These are phyloP conservation scores for Angomonas ambiguus DNA, from an alignment of 208 protist genomes.

Conservation along the genomic window DNA sequence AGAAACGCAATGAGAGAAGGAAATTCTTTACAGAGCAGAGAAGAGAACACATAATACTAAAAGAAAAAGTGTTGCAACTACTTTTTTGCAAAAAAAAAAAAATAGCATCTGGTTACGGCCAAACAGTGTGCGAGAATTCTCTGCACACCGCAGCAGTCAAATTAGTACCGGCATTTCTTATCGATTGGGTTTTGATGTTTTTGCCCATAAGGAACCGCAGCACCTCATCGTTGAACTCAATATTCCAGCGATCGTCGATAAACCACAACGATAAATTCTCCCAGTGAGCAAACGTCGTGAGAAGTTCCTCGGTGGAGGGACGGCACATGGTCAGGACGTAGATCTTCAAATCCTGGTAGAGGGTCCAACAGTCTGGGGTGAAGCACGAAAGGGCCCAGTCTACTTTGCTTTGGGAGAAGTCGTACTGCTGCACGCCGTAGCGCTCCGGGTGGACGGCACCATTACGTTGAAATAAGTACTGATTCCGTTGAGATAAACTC, in stretches of 20 bases:
- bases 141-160: neutral
- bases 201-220: slow-evolving; percentile 6
- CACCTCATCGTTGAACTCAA: slow-evolving; percentile 1
- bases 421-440: slow-evolving; percentile 6
- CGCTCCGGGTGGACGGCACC: neutral
- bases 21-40: neutral
- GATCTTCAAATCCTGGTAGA: neutral
- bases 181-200: slow-evolving; percentile 8
- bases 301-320: neutral
- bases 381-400: neutral
- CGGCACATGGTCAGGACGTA: neutral
- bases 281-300: neutral
- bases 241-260: slow-evolving; percentile 12
- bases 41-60: neutral
- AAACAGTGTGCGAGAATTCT: slow-evolving; percentile 2
- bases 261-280: slow-evolving; percentile 10
- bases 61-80: neutral
- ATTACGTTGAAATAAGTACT: neutral
- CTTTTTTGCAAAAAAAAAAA: slow-evolving; percentile 2
- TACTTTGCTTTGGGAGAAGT: neutral
- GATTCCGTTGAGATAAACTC: neutral
- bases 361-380: neutral
- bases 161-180: slow-evolving; percentile 6
- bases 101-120: neutral
- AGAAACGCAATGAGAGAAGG: neutral